phyloP scores from a whole-genome alignment of 2,329 filamentous ascomycete species.

The Ustilaginoidea virens region DNA sequence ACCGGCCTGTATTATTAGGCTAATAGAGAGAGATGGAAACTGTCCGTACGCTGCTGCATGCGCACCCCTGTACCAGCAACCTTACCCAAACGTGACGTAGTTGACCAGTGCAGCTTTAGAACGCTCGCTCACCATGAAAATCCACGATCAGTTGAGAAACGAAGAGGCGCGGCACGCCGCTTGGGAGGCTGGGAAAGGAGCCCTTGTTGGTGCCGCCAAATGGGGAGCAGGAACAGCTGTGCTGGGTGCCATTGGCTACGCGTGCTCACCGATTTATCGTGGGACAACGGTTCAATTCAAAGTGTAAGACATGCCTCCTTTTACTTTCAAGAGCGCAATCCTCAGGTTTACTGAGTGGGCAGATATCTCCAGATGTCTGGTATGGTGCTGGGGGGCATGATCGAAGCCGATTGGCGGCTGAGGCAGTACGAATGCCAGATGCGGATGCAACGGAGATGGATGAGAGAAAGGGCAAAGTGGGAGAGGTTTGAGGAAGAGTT shows the following conservation, averaged over 20 bases:
- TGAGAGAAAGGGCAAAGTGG: slow-evolving; percentile 54
- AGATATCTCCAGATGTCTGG: slow-evolving; percentile 76
- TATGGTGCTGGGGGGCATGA: slow-evolving; percentile 65
- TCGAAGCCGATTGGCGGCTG: slow-evolving; percentile 58
- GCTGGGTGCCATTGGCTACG: slow-evolving; percentile 45
- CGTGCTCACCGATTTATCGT: slow-evolving; percentile 56
- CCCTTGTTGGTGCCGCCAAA: slow-evolving; percentile 49
- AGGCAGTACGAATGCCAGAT: slow-evolving; percentile 51
- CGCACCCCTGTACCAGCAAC: no score
- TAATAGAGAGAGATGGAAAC: no score
- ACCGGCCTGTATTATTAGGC: no score
- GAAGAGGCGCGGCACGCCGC: slow-evolving; percentile 55
- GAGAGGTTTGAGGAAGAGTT: slow-evolving; percentile 48
- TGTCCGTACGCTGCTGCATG: no score
- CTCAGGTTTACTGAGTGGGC: no score
- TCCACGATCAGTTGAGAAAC: slow-evolving; percentile 42
- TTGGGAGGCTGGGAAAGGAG: slow-evolving; percentile 56
- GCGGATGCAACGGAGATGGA: slow-evolving; percentile 46
- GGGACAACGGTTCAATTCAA: slow-evolving; percentile 63
- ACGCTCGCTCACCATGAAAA: slow-evolving; percentile 24
- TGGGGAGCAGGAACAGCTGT: slow-evolving; percentile 55
- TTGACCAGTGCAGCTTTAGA: neutral
- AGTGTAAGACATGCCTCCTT: slow-evolving; percentile 41
- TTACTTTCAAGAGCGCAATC: no score
- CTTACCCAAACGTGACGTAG: no score